Evolutionary conservation across 164 flowering plant species (phyloP), one percentile per base, ranked within the genome.

Genomic region (Saururus chinensis): DNA sequence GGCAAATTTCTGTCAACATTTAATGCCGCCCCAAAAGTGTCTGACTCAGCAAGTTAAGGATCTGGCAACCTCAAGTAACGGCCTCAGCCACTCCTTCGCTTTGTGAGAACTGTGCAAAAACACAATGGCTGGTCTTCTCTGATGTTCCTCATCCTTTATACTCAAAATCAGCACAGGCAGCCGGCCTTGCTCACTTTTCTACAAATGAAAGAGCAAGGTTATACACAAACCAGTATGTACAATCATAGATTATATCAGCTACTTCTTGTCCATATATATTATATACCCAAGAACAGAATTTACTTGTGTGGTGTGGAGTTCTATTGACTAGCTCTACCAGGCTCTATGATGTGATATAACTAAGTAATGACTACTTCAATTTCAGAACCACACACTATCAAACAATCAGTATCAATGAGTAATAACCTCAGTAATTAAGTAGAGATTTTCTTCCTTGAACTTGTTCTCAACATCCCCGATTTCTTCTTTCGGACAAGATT

Each of bases 81-180:
- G 99, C 51, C 96, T 75, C 59, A 91, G 55, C 98, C 96, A 91
- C 71, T 95, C 99, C 76, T 95, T 95, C 75, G 82, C 73, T 68
- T 84, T 89, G 60, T 84, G 61, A 23, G 98, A 91, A 73, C 98
- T 84, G 53, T 95, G 99, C 70, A 95, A 74, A 70, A 91, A 81
- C 22, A 91, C 98, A 72, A 91, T 53, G 54, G 96, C 89, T 23
- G 99, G 96, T 61, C 86, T 84, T 71, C 51, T 89, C 26, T 69
- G 68, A 25, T 60, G 57, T 48, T 45, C 63, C 41, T 67, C 68
- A 53, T 79, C 84, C 63, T 84, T 86, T 82, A 85, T 60, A 65
- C 87, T 89, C 77, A 95, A 63, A 45, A 95, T 75, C 55, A 91
- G 66, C 64, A 95, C 76, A 21, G 99, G 99, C 69, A 95, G 45